Percentiles rank a stretch among this genome's conserved stretches.
phyloP scores from a whole-genome alignment of 371 early-diverging fungal species.

The Mucor velutinosus region DNA sequence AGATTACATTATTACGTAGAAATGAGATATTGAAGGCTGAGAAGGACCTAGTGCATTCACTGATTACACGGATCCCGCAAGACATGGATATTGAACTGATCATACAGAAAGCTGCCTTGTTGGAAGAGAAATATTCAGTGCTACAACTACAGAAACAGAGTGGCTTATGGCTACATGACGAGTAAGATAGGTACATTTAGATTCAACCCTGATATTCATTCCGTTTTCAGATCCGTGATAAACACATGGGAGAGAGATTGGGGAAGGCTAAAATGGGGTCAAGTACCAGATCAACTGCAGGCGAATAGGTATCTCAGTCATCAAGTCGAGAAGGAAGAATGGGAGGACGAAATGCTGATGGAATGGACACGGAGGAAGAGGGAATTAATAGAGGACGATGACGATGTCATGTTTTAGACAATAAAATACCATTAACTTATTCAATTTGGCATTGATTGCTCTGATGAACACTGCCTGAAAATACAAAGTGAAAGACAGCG shows the following conservation, averaged over 20 bases:
- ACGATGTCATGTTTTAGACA: slow-evolving; percentile 15
- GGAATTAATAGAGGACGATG: slow-evolving; percentile 14
- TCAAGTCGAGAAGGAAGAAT: slow-evolving; percentile 41
- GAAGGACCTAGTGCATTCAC: slow-evolving; percentile 61
- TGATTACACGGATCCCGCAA: slow-evolving; percentile 63
- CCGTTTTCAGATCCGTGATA: slow-evolving; percentile 32
- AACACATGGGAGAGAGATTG: slow-evolving; percentile 45
- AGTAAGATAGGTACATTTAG: slow-evolving; percentile 23
- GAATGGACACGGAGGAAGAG: slow-evolving; percentile 36
- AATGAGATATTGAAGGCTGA: slow-evolving; percentile 58
- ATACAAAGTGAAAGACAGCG: too few species aligned
- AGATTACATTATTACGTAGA: slow-evolving; percentile 58
- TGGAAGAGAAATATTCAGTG: slow-evolving; percentile 50
- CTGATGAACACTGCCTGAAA: too few species aligned
- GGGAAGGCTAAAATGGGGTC: slow-evolving; percentile 34
- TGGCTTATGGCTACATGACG: slow-evolving; percentile 57
- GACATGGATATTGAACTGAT: slow-evolving; percentile 53
- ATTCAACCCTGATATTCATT: background rate
- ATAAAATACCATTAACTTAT: slow-evolving; percentile 1
- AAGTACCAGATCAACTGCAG: slow-evolving; percentile 47
- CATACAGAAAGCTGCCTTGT: slow-evolving; percentile 47
- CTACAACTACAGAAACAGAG: slow-evolving; percentile 57
- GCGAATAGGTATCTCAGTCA: slow-evolving; percentile 37
- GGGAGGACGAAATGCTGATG: slow-evolving; percentile 52
- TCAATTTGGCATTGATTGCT: background rate